Conservation (phyloP, 106 monocot species). For the Dendrobium huoshanense region DNA sequence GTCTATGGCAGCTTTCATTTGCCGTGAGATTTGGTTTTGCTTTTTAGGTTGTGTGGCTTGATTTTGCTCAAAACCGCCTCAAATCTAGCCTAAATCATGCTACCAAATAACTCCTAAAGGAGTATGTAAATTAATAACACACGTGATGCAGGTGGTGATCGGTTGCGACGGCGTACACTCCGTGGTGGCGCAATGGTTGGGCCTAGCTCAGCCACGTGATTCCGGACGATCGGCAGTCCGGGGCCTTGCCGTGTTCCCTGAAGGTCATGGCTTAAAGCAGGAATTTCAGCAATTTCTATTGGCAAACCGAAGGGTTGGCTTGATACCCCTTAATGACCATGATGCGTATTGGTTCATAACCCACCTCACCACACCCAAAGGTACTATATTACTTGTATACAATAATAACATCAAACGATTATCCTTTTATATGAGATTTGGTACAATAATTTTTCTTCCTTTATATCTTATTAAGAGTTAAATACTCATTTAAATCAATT, state of each 20-base stretch:
- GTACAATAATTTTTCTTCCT: too few species aligned
- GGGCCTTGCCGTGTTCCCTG: conserved; percentile 14
- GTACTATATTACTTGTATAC: background rate
- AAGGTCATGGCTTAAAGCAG: conserved; percentile 34
- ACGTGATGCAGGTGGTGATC: conserved; percentile 28
- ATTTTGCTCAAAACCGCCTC: too few species aligned
- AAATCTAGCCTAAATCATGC: too few species aligned
- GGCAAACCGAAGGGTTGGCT: conserved; percentile 16
- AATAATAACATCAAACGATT: too few species aligned
- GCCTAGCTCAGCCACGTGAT: conserved; percentile 22
- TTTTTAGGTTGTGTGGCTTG: too few species aligned
- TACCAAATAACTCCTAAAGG: too few species aligned
- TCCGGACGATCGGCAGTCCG: conserved; percentile 42
- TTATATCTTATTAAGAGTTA: too few species aligned
- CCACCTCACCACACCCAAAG: background rate
- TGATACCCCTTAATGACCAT: conserved; percentile 36
- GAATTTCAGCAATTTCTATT: background rate
- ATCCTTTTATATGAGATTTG: too few species aligned
- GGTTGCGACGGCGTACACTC: conserved; percentile 79
- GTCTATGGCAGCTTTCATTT: too few species aligned
- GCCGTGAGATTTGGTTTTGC: too few species aligned
- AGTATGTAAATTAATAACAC: too few species aligned
- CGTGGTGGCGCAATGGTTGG: conserved; percentile 57
- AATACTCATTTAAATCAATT: too few species aligned
- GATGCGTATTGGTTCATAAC: conserved; percentile 67